Base-by-base conservation (phyloP, 1,284 basidiomycete genomes). In the Cryptococcus neoformans region DNA sequence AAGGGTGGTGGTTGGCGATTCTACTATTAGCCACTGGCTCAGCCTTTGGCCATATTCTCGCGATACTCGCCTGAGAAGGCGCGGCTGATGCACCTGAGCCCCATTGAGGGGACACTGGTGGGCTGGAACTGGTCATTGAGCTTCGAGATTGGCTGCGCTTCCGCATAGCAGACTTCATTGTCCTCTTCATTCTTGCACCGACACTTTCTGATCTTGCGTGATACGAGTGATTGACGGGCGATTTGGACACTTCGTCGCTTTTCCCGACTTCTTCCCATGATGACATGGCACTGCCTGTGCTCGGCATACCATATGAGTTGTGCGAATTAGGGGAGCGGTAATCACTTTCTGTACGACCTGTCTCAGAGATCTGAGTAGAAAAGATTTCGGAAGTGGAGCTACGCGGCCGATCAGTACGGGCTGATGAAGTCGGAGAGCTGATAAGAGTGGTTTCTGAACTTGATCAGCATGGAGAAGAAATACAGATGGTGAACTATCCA, bases 191-290 rank as follows among this genome's bases (percentile, higher is more conserved):
- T 50, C 69, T 70, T 21, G 64, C 64, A n/a, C 65, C 69, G 4
- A 78, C 58, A 39, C 72, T 73, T 11, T 65, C 66, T 0, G 70
- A 65, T 49, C 70, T 72, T 40, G 70, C 67, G 54, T 67, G 67
- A 45, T 69, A 64, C 10, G 57, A 54, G 3, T 50, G 34, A 45
- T 75, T 73, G 12, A 52, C 55, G 0, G 68, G 67, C 1, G 69
- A 64, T 10, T 47, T 47, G 14, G 51, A 17, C 45, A 65, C 65
- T 49, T 59, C 61, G 44, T 70, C 64, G 1, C 58, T 63, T 7
- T 54, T 49, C 9, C 67, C 66, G 4, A 74, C 62, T 53, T 72
- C 69, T 50, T 72, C 71, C 74, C 74, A 75, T 8, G 28, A 28
- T 28, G 70, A 72, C 69, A 71, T 73, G 55, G 57, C 55, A 55